Percentiles rank a stretch among this genome's conserved stretches.
These are phyloP conservation scores for Meredithiella fracta DNA, from an alignment of 2,329 filamentous ascomycete species.

Conservation along the genomic window DNA sequence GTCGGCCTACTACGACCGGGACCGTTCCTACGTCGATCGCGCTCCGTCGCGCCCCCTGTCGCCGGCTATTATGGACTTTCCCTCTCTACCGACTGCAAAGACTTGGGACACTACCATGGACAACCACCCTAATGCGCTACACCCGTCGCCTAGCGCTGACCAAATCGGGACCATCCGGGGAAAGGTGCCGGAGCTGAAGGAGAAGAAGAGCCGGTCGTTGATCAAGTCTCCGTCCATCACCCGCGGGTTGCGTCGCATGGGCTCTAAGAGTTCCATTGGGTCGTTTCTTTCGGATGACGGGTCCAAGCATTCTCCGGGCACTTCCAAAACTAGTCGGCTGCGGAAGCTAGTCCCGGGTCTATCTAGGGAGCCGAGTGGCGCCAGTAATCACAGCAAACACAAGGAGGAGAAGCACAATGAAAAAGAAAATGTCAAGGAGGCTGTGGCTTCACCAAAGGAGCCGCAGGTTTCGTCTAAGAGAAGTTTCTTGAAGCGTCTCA, in stretches of 20 bases:
- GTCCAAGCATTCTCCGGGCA: background rate
- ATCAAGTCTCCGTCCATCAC: constrained; percentile 11
- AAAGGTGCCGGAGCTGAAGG: constrained; percentile 2
- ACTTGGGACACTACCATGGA: background rate
- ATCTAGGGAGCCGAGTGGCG: constrained; percentile 10
- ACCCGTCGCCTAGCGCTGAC: constrained; percentile 3
- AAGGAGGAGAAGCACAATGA: constrained; percentile 9
- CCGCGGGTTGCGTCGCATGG: constrained; percentile 11
- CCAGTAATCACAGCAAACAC: constrained; percentile 3
- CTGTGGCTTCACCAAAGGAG: background rate
- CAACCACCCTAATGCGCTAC: constrained; percentile 1
- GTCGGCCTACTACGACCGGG: constrained; percentile 1
- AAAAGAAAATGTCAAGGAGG: background rate
- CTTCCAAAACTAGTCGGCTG: constrained; percentile 11
- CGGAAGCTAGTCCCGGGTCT: constrained; percentile 12
- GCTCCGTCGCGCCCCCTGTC: constrained; percentile 7
- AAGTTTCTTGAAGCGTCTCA: constrained; percentile 10
- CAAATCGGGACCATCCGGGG: constrained; percentile 3
- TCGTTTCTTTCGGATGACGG: constrained; percentile 12
- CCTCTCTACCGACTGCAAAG: constrained; percentile 1
- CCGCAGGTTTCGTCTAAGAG: constrained; percentile 8
- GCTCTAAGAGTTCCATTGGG: constrained; percentile 13
- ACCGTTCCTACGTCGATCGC: constrained; percentile 1
- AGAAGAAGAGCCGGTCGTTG: constrained; percentile 10
- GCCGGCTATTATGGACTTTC: constrained; percentile 5